Base-by-base conservation (phyloP, 2,329 filamentous ascomycete species). In the Diaporthe batatas region DNA sequence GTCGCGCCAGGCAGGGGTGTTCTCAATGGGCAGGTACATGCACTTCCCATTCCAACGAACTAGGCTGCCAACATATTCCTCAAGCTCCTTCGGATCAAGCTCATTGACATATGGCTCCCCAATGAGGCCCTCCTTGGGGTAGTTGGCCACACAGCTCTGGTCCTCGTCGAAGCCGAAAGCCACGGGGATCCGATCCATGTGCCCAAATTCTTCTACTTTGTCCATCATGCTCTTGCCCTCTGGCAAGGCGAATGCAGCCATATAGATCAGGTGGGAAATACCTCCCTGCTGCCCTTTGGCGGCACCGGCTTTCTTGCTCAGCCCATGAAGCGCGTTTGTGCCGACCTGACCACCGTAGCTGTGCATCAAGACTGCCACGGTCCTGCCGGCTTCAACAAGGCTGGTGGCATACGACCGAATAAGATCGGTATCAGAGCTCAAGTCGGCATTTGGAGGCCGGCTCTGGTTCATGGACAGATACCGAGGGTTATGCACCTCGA, bases 311-410 rank as follows among this genome's bases (percentile, higher is more conserved):
- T 75, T 67, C 1, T 54, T 7, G 8, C 77, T 74, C 0, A 80
- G 74, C 0, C 76, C 76, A 64, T 73, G 23, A 0, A 80, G 54
- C 1, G 77, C 77, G 47, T 79, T 79, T 18, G 76, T 75, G 14
- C 77, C 76, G 3, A 81, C 79, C 29, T 78, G 76, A 0, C 79
- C 79, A 18, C 79, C 79, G 55, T 80, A 80, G 1, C 76, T 79
- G 42, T 81, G 77, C 71, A 77, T 71, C 14, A 80, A 39, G 6
- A 68, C 75, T 6, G 74, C 71, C 1, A 79, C 71, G 11, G 42
- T 72, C 3, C 74, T 75, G 2, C 79, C 79, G 0, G 72, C 73
- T 1, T 68, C 51, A 5, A 77, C 65, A 3, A 80, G 78, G 2
- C 68, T 73, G 29, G 76, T 73, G 6, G 75, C 76, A 23, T 76